Base-by-base conservation (phyloP, 495 filamentous ascomycete species). In the Podospora pseudoanserina region DNA sequence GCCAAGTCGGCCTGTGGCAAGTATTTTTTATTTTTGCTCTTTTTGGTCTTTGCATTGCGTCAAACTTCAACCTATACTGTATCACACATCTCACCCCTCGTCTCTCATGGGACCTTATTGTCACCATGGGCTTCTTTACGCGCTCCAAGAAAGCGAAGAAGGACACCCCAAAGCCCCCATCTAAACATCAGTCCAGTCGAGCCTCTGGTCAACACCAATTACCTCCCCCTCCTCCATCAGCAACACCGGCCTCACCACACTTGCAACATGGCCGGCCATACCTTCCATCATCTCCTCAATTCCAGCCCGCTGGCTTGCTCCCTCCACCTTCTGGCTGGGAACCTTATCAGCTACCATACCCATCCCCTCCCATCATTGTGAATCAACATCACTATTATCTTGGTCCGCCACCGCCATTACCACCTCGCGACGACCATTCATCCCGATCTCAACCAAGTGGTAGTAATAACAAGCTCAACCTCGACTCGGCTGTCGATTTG, bases 351-450 rank as follows among this genome's bases (percentile, higher is more conserved):
- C 70, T 69, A 23, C 75, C 73, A 55, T 64, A 60, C 19, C 44
- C 66, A 49, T 77, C 77, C 68, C 70, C 73, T 15, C 79, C 81
- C 55, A 81, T 84, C 57, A 74, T 84, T 30, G 79, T 84, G 66
- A 82, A 83, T 69, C 82, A 84, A 44, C 72, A 84, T 55, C 77
- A 84, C 67, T 84, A 84, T 60, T 84, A 84, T 64, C 67, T 82
- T 6, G 73, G 72, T 2, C 71, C 74, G 2, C 69, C 78, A 5
- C 71, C 74, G 16, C 76, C 72, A 58, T 63, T 69, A 3, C 68
- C 78, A 5, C 71, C 73, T 18, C 76, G 71, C 57, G 63, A 69
- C 7, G 70, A 71, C 2, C 61, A 68, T 27, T 68, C 72, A 1
- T 62, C 69, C 49, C 68, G 65, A n/a, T 53, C 72, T 28, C 39